phyloP scores from a whole-genome alignment of 176 grass and related monocot species.

The Zoysia japonica region DNA sequence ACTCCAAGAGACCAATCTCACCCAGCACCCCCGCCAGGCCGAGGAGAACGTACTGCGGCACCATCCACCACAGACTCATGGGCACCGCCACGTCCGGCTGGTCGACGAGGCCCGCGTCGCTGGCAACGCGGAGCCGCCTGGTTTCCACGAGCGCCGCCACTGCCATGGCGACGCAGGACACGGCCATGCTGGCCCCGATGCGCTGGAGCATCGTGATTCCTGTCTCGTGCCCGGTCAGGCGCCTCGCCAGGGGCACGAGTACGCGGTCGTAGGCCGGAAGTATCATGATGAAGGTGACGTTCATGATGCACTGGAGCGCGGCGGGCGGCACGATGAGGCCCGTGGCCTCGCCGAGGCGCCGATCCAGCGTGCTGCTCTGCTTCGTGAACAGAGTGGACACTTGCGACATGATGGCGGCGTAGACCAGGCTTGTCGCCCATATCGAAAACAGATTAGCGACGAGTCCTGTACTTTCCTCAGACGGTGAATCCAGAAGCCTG shows the following conservation, averaged over 20 bases:
- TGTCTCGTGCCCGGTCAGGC: constrained; percentile 45
- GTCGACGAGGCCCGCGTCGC: constrained; percentile 48
- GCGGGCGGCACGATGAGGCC: constrained; percentile 49
- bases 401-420: constrained; percentile 41
- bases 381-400: constrained; percentile 59
- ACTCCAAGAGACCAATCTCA: constrained; percentile 48
- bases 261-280: constrained; percentile 60
- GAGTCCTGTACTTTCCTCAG: constrained; percentile 31
- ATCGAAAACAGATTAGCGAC: constrained; percentile 44
- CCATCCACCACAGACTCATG: constrained; percentile 83
- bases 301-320: constrained; percentile 41
- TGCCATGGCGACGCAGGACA: constrained; percentile 50
- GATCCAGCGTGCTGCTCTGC: constrained; percentile 60
- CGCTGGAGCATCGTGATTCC: constrained; percentile 78
- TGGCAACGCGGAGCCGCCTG: constrained; percentile 47
- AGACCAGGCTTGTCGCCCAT: constrained; percentile 56
- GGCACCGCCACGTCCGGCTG: constrained; percentile 45
- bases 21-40: constrained; percentile 47
- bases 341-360: constrained; percentile 15
- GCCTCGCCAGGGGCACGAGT: constrained; percentile 55
- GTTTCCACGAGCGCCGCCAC: constrained; percentile 61
- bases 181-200: constrained; percentile 49
- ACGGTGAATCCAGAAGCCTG: neutral
- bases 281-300: constrained; percentile 38
- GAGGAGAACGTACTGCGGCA: constrained; percentile 61